phyloP scores from a whole-genome alignment of 2,329 filamentous ascomycete species.

The Cryphonectria nitschkei region DNA sequence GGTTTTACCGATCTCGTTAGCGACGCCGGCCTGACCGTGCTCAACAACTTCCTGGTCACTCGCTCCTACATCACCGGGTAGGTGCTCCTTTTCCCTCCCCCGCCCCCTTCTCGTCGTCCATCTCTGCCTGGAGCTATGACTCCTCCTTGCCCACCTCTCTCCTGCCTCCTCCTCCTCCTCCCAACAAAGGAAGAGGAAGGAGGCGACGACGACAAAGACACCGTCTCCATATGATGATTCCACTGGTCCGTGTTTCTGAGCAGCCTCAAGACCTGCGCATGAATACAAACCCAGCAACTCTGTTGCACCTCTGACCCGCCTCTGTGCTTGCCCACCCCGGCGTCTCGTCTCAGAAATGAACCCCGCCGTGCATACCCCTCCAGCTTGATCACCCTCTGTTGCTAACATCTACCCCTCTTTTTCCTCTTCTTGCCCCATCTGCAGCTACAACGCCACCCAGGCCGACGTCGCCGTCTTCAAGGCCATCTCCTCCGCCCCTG shows the following conservation, averaged over 20 bases:
- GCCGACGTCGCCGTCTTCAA: slow-evolving; percentile 97
- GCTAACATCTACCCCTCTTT: slow-evolving; percentile 15
- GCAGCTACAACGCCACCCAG: slow-evolving; percentile 73
- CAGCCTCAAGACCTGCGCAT: slow-evolving; percentile 82
- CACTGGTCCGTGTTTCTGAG: slow-evolving; percentile 85
- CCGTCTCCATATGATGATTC: slow-evolving; percentile 64
- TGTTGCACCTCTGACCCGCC: slow-evolving; percentile 68
- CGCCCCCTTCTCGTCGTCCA: not conserved
- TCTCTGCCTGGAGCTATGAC: not conserved
- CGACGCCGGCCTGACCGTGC: slow-evolving; percentile 45
- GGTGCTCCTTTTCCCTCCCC: slow-evolving; percentile 41
- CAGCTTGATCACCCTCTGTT: not conserved
- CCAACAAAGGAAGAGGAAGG: not conserved
- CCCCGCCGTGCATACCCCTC: not conserved
- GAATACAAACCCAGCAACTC: slow-evolving; percentile 68
- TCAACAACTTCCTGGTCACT: slow-evolving; percentile 68
- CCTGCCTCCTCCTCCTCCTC: not conserved
- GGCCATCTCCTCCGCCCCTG: slow-evolving; percentile 76
- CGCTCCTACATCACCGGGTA: slow-evolving; percentile 80
- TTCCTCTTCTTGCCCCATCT: not conserved
- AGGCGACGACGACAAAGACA: not conserved
- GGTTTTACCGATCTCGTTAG: slow-evolving; percentile 38
- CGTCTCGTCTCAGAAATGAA: not conserved
- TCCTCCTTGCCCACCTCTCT: not conserved
- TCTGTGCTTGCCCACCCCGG: not conserved